Base-by-base conservation (phyloP, 495 filamentous ascomycete species). In the Penicillium tannophilum region DNA sequence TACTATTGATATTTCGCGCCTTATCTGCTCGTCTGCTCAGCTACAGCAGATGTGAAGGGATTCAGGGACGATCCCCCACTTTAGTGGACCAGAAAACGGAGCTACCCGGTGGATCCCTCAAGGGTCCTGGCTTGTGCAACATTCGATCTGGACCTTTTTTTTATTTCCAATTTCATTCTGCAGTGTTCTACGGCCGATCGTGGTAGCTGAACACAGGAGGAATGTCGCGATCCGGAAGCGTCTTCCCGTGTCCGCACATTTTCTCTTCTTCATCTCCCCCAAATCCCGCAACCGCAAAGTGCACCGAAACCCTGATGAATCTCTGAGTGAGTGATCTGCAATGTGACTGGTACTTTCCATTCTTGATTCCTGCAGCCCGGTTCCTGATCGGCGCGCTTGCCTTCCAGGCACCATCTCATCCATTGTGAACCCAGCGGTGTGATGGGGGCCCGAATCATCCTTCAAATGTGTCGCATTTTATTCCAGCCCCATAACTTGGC, bases 401-500 rank as follows among this genome's bases (percentile, higher is more conserved):
- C 19, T 41, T 11, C 16, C 6, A 20, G 16, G 30, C 39, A 36
- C 8, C 9, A 61, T 47, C 30, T 44, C 20, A 23, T 23, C 20
- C 20, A 56, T 56, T 53, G 59, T 35, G 39, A 48, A 52, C 28
- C 53, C 20, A 17, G 42, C 53, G 10, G 53, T 53, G 24, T 46
- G 44, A 47, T n/a, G 39, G 39, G 39, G 16, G 6, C 39, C 19
- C 10, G 11, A 24, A 24, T 47, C 6, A n/a, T 41, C 11, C 19
- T 12, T 23, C 28, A 30, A 31, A 48, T 10, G 51, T 51, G 45
- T 48, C 52, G 57, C 48, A 57, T 56, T 56, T 47, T 43, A 52
- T 41, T 55, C 31, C 57, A 60, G 58, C 54, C 36, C 59, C 57
- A 55, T 60, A 17, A 36, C 49, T 56, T 63, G 54, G 57, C 54